Evolutionary conservation across 176 grass and related monocot species (phyloP).

Genomic region (Zoysia pacifica): DNA sequence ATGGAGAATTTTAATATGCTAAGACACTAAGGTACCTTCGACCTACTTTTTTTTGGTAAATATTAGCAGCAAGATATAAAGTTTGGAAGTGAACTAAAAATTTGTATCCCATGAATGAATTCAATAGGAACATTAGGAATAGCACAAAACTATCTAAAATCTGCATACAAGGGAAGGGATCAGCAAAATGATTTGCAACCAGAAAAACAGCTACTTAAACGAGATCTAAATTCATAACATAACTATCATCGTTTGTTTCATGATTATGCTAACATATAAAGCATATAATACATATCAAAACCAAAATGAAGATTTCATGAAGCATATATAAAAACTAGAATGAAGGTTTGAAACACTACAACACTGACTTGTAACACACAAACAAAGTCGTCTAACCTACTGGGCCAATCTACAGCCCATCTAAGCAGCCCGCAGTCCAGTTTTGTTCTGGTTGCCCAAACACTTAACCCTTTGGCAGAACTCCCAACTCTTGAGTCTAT

Average conservation of each 20-base stretch:
- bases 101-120: background rate
- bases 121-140: background rate
- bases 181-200: conserved; percentile 7
- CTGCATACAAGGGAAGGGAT: background rate
- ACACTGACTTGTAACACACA: background rate
- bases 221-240: background rate
- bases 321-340: background rate
- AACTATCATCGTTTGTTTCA: background rate
- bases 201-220: background rate
- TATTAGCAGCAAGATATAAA: background rate
- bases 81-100: conserved; percentile 8
- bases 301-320: background rate
- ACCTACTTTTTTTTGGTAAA: background rate
- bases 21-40: background rate
- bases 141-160: background rate
- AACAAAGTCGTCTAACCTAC: background rate
- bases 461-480: too few species aligned
- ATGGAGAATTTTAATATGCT: conserved; percentile 5
- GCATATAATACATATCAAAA: background rate
- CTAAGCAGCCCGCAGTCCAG: too few species aligned
- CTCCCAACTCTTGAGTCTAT: too few species aligned
- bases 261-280: background rate
- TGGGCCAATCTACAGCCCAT: too few species aligned
- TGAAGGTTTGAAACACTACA: background rate
- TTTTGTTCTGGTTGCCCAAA: too few species aligned